Conservation (phyloP, 139 green algal species). For the Coelastrella sp. region DNA sequence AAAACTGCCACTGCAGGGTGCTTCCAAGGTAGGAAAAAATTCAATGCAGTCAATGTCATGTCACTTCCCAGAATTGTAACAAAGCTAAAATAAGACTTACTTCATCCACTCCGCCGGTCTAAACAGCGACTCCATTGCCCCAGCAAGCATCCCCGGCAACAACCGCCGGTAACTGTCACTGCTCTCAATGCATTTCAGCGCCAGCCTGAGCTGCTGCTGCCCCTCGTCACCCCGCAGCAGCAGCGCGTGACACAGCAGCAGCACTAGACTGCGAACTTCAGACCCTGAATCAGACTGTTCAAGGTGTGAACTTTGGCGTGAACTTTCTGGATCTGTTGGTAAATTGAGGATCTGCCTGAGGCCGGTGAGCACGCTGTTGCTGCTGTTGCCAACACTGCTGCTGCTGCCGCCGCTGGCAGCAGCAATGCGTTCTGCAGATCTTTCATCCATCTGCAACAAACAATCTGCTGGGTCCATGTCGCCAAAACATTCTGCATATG, state of each 20-base stretch:
- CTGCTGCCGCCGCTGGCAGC: neutral
- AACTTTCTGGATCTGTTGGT: neutral
- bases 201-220: neutral
- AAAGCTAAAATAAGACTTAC: neutral
- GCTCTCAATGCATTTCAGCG: neutral
- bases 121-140: neutral
- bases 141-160: neutral
- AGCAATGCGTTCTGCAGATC: neutral
- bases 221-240: constrained; percentile 15
- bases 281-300: neutral
- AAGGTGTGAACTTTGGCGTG: neutral
- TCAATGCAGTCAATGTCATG: no score
- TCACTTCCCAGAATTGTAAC: no score
- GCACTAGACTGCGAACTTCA: neutral
- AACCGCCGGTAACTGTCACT: neutral
- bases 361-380: neutral
- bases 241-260: constrained; percentile 36
- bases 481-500: neutral
- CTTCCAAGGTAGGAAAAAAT: no score
- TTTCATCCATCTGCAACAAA: neutral
- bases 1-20: no score
- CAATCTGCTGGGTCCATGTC: neutral
- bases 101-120: neutral
- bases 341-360: neutral
- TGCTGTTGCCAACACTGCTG: neutral